A percentile compares a stretch with the other conserved stretches of the same genome.
These are phyloP conservation scores for Trichoderma afroharzianum DNA, from an alignment of 2,329 filamentous ascomycete genomes.

Conservation along the genomic window DNA sequence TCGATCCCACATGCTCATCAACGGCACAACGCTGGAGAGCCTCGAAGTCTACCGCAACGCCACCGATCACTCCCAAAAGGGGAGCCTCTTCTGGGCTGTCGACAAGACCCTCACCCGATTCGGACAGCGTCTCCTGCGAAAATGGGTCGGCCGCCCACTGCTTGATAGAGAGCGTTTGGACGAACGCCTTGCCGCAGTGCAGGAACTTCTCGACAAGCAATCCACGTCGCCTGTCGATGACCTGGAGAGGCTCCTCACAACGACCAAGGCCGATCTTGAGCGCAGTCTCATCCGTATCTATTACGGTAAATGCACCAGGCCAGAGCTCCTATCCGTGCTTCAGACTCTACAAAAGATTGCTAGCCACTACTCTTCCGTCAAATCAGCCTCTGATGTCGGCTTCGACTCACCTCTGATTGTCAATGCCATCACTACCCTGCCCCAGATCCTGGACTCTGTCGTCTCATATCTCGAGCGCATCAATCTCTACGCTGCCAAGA, in stretches of 20 bases:
- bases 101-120: constrained; percentile 90
- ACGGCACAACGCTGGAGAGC: constrained; percentile 89
- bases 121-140: constrained; percentile 80
- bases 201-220: constrained; percentile 72
- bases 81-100: constrained; percentile 92
- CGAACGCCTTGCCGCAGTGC: constrained; percentile 76
- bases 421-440: constrained; percentile 70
- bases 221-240: constrained; percentile 68
- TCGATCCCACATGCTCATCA: constrained; percentile 90
- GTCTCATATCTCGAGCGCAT: constrained; percentile 77
- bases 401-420: constrained; percentile 70
- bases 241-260: constrained; percentile 66
- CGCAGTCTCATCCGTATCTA: constrained; percentile 93
- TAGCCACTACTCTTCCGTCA: constrained; percentile 68
- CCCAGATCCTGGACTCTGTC: constrained; percentile 70
- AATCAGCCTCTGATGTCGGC: constrained; percentile 60
- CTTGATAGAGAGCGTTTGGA: constrained; percentile 72
- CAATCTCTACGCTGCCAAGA: constrained; percentile 75
- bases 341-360: constrained; percentile 82
- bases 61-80: constrained; percentile 79
- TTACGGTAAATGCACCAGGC: constrained; percentile 90
- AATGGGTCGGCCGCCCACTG: constrained; percentile 91
- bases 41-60: constrained; percentile 95
- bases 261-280: constrained; percentile 78
- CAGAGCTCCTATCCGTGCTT: constrained; percentile 79